These are phyloP conservation scores for Flaveria ramosissima DNA, from an alignment of 129 eudicot genomes.

Conservation along the genomic window DNA sequence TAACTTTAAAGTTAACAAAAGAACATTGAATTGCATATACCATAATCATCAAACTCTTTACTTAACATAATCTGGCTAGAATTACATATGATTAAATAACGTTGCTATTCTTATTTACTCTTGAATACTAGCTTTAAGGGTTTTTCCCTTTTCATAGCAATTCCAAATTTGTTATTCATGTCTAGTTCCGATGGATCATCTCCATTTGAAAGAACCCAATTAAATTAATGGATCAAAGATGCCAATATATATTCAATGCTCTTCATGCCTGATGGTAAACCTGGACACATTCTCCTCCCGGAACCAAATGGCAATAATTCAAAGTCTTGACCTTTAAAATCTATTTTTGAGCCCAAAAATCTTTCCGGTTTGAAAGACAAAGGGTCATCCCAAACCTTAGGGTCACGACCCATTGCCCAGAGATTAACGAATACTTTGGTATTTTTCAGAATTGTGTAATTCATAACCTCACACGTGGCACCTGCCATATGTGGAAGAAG, in stretches of 20 bases:
- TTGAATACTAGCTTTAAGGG: no score
- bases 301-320: background rate
- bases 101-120: no score
- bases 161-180: no score
- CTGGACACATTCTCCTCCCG: background rate
- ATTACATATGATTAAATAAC: no score
- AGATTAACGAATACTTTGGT: background rate
- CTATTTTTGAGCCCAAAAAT: background rate
- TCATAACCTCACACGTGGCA: background rate
- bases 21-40: no score
- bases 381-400: slow-evolving; percentile 8
- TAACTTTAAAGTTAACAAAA: no score
- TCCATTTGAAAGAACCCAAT: background rate
- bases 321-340: slow-evolving; percentile 5
- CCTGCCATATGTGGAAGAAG: background rate
- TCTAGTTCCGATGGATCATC: no score
- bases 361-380: background rate
- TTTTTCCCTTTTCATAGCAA: no score
- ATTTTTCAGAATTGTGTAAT: background rate
- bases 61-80: no score
- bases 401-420: background rate
- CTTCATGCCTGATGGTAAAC: background rate
- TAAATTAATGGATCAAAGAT: background rate
- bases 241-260: background rate
- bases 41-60: no score